Evolutionary conservation across 1,139 yeast genomes (phyloP).

Genomic region (Kluyveromyces sp.): DNA sequence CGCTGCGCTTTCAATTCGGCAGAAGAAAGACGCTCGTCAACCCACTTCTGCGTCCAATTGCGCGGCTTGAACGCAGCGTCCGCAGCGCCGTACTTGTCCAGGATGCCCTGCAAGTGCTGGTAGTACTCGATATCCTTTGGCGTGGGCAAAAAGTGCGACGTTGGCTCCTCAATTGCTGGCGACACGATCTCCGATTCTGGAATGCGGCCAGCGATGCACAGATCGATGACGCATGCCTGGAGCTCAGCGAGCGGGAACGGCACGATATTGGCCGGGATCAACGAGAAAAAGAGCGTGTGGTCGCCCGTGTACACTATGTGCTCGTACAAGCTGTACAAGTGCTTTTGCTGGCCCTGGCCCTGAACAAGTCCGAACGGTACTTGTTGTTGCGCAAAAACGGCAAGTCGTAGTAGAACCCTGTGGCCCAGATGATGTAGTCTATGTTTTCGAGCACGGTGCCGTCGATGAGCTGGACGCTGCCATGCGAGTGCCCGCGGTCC

Average conservation of each 20-base stretch:
- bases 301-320: conserved; percentile 47
- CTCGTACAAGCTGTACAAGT: conserved; percentile 44
- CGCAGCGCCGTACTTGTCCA: conserved; percentile 4
- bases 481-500: no score
- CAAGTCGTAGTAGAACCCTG: conserved; percentile 50
- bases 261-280: conserved; percentile 44
- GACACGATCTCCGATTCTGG: conserved; percentile 31
- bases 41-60: not conserved
- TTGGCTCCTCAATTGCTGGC: conserved; percentile 10
- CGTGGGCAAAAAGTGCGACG: conserved; percentile 24
- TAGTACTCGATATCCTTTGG: conserved; percentile 28
- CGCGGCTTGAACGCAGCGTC: not conserved
- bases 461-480: conserved; percentile 32
- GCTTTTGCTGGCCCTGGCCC: conserved; percentile 32
- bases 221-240: conserved; percentile 49
- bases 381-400: conserved; percentile 38
- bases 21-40: not conserved
- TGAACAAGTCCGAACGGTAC: conserved; percentile 34
- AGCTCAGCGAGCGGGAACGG: conserved; percentile 56
- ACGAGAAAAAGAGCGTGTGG: conserved; percentile 49
- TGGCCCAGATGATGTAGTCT: conserved; percentile 51
- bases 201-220: conserved; percentile 46
- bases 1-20: not conserved
- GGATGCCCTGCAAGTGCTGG: conserved; percentile 21
- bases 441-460: conserved; percentile 36